Evolutionary conservation across 2,329 filamentous ascomycete genomes (phyloP), one percentile per base, ranked within the genome.

Genomic region (Chalaropsis ovoidea): DNA sequence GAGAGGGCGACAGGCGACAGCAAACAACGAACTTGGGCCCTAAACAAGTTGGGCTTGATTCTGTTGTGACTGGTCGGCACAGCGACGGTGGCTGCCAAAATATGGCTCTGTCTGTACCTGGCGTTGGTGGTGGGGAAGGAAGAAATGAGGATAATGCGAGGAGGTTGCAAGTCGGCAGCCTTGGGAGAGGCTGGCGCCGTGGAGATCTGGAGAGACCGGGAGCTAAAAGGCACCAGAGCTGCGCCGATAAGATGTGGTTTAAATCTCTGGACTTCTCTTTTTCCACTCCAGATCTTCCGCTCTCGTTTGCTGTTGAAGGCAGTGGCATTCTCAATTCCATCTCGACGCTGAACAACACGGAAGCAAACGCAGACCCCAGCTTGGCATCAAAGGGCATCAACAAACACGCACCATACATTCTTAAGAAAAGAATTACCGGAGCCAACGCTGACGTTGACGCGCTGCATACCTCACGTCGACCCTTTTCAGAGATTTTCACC

Each of bases 111-210:
- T 58, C 54, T 58, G 54, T 58, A 58, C 54, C 54, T 58, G 54
- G 24, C 7, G 27, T 58, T 22, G n/a, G 41, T 41, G 47, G 27
- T 54, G 45, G 45, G 41, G 47, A 22, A 42, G 31, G 22, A 42
- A n/a, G 47, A 39, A 42, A 54, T 52, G 62, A 63, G n/a, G 24
- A 39, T n/a, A 35, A 58, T 58, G 54, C 54, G 54, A 58, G 54
- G 54, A 58, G 54, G 31, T 39, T 58, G 17, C 54, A 39, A 39
- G 54, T 35, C n/a, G 27, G 31, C n/a, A 58, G 27, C 31, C 54
- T 39, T 19, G 54, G 31, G 24, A 58, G 54, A 35, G 54, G 54
- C 13, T 58, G 54, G 54, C 24, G 54, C 31, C n/a, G 31, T n/a
- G 27, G 31, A 58, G 54, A 58, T 58, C 39, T 19, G 54, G 31